Evolutionary conservation across 768 basidiomycete genomes (phyloP).

Genomic region (Polyporus arcularius): DNA sequence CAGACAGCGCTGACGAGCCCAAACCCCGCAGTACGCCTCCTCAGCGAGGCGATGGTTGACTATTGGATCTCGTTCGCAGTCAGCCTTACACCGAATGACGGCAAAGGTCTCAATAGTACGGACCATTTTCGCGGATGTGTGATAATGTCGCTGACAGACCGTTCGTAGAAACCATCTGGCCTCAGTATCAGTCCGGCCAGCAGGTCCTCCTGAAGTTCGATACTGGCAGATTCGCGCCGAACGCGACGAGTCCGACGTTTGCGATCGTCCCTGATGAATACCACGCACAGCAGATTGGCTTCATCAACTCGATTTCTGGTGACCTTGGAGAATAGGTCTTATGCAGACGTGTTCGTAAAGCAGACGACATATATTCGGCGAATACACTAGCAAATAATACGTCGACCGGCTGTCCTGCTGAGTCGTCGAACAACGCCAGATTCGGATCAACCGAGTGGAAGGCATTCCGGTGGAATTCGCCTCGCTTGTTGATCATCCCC

Average conservation of each 20-base stretch:
- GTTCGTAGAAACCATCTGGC: background rate
- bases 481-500: too few relatives aligned
- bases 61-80: slow-evolving; percentile 52
- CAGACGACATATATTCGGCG: too few relatives aligned
- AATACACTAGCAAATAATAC: too few relatives aligned
- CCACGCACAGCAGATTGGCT: slow-evolving; percentile 5
- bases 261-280: slow-evolving; percentile 7
- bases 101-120: slow-evolving; percentile 36
- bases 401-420: too few relatives aligned
- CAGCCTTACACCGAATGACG: slow-evolving; percentile 47
- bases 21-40: background rate
- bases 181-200: background rate
- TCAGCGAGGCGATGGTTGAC: slow-evolving; percentile 42
- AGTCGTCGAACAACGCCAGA: too few relatives aligned
- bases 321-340: too few relatives aligned
- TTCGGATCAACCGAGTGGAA: too few relatives aligned
- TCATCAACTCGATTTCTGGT: slow-evolving; percentile 3
- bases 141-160: slow-evolving; percentile 11
- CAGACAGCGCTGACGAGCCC: background rate
- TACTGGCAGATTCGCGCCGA: background rate
- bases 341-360: too few relatives aligned
- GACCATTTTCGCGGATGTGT: background rate
- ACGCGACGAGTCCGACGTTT: background rate
- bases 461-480: too few relatives aligned
- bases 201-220: slow-evolving; percentile 11